Conservation (phyloP, 1,284 basidiomycete genomes). For the Cryptococcus jaspeensis region DNA sequence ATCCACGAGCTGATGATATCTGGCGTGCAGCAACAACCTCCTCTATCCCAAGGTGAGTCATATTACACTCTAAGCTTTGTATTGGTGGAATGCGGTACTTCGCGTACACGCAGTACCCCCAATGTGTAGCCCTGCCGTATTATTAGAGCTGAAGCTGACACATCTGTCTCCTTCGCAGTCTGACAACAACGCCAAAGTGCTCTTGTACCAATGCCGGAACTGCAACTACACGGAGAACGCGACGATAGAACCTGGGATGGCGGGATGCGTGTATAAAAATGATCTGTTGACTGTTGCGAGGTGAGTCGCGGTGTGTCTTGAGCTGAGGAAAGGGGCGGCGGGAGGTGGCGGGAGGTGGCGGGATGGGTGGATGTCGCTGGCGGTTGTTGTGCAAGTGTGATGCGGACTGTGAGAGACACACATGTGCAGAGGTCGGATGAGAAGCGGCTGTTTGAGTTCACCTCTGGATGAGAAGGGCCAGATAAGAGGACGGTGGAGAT, state of each 20-base stretch:
- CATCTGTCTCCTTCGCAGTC: conserved; percentile 57
- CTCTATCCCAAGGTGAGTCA: conserved; percentile 68
- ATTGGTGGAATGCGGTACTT: too few species aligned
- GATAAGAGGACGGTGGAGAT: too few species aligned
- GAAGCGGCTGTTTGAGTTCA: too few species aligned
- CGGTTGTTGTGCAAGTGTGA: neutral
- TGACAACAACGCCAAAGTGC: conserved; percentile 77
- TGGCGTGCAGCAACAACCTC: conserved; percentile 70
- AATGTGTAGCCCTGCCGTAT: too few species aligned
- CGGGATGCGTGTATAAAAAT: conserved; percentile 82
- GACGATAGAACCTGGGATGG: conserved; percentile 59
- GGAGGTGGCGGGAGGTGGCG: too few species aligned
- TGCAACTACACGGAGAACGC: conserved; percentile 85
- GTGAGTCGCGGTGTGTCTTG: conserved; percentile 57
- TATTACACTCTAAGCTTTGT: too few species aligned
- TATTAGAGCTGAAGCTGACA: conserved; percentile 67
- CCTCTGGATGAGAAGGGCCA: neutral
- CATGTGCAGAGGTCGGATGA: too few species aligned
- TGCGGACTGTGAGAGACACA: too few species aligned
- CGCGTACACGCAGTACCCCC: too few species aligned
- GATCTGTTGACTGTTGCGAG: conserved; percentile 91
- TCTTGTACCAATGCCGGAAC: conserved; percentile 92
- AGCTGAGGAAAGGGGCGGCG: neutral
- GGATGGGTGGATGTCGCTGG: neutral
- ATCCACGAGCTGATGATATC: neutral